Base-by-base conservation (phyloP, 257 asterid genomes). In the Solanum rostratum region DNA sequence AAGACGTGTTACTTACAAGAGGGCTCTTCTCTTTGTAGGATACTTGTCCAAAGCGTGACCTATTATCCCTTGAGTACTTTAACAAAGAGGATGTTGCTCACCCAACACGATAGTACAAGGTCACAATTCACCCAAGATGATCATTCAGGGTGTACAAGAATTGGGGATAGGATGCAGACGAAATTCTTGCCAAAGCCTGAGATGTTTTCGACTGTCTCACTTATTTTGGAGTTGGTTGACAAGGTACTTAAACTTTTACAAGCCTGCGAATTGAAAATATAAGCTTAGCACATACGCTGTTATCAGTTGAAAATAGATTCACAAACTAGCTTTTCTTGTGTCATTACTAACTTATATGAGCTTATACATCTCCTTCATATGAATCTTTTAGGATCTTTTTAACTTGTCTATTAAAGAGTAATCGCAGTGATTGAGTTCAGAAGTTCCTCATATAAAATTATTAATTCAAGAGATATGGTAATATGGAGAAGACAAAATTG, bases 1-100 rank as follows among this genome's bases (percentile, higher is more conserved):
- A 91, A 90, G 92, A 97, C 95, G 86, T 95, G 92, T 20, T 97
- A 95, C 90, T 90, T 97, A 80, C 99, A 97, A 85, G 98, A 95
- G 89, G 62, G 24, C 24, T 54, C 24, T 54, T 55, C 63, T 55
- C 27, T 55, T 55, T 55, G 6, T 20, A 20, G 63, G 27, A 55
- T 55, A 55, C 27, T 55, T 20, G 63, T 1, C n/a, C 63, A 55
- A 55, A 55, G 10, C 20, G 14, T 55, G 63, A 55, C 63, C 0
- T 55, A 27, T 20, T 57, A 20, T 5, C 6, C 27, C 29, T 19
- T 20, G 20, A 57, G 14, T 20, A 57, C 0, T 57, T 13, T 57
- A 14, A 57, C 1, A 27, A 55, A 20, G 14, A 2, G 6, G n/a
- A 0, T 55, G 13, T 55, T 55, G 5, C 27, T 20, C n/a, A 20